These are phyloP conservation scores for Nemania diffusa DNA, from an alignment of 2,329 filamentous ascomycete species.

Conservation along the genomic window DNA sequence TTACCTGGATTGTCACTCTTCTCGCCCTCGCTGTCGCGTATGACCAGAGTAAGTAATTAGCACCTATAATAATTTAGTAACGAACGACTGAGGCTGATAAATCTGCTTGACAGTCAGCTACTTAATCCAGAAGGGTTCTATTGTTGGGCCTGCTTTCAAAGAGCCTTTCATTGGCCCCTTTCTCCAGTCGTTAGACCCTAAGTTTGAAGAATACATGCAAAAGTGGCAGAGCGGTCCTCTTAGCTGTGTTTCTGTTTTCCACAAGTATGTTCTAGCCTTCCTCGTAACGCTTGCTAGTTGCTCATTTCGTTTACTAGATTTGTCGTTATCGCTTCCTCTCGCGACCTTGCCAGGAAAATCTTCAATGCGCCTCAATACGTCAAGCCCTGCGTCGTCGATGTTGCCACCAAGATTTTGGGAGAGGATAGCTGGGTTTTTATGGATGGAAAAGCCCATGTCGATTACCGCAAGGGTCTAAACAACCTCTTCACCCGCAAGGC, in stretches of 20 bases:
- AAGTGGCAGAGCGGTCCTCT: constrained; percentile 94
- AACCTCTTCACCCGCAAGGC: constrained; percentile 92
- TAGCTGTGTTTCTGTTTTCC: constrained; percentile 98
- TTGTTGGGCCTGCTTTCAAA: constrained; percentile 79
- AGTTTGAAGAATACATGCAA: constrained; percentile 88
- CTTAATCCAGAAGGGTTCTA: constrained; percentile 77
- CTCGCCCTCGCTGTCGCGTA: constrained; percentile 80
- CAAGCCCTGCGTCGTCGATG: constrained; percentile 96
- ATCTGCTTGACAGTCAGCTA: constrained; percentile 71
- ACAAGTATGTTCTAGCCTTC: constrained; percentile 75
- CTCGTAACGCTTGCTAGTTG: constrained; percentile 1
- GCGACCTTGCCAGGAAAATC: constrained; percentile 95
- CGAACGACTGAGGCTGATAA: constrained; percentile 25
- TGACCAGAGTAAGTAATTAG: constrained; percentile 79
- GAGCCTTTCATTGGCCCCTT: constrained; percentile 95
- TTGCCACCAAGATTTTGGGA: constrained; percentile 91
- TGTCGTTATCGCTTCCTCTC: constrained; percentile 93
- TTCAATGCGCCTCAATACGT: constrained; percentile 93
- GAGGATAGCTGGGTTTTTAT: constrained; percentile 97
- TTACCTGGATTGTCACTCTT: constrained; percentile 75
- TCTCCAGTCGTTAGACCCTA: constrained; percentile 88
- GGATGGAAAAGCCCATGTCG: constrained; percentile 92
- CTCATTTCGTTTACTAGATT: constrained; percentile 68
- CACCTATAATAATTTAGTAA: background rate
- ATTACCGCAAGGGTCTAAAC: constrained; percentile 97